Evolutionary conservation across 2,329 filamentous ascomycete genomes (phyloP).

Genomic region (Tothia fuscella): DNA sequence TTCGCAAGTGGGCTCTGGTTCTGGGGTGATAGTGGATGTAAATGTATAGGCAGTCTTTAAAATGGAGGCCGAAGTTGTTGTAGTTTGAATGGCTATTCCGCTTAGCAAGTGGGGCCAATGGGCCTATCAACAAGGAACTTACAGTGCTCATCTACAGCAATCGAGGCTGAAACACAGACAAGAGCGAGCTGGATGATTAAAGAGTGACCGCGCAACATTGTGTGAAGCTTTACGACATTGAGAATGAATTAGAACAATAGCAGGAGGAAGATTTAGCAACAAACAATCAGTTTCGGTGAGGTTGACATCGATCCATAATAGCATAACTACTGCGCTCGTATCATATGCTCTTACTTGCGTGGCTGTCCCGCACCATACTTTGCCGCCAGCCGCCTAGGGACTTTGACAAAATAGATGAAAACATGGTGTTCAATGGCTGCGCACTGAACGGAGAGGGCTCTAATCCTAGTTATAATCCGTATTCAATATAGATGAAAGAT

Average conservation of each 20-base stretch:
- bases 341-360: not conserved
- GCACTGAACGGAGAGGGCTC: not conserved
- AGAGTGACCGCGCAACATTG: too few relatives aligned
- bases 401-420: slow-evolving; percentile 2
- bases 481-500: not conserved
- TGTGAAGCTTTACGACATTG: too few relatives aligned
- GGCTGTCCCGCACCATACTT: not conserved
- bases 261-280: not conserved
- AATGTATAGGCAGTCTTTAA: too few relatives aligned
- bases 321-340: not conserved
- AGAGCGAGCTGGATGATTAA: too few relatives aligned
- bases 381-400: not conserved
- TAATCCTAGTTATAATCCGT: not conserved
- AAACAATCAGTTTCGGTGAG: not conserved
- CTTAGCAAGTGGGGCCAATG: too few relatives aligned
- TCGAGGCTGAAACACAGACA: too few relatives aligned
- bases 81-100: too few relatives aligned
- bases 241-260: not conserved
- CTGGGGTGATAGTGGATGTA: too few relatives aligned
- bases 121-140: too few relatives aligned
- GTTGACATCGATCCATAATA: not conserved
- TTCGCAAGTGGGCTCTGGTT: not conserved
- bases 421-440: slow-evolving; percentile 1
- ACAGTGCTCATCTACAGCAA: too few relatives aligned
- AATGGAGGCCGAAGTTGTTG: too few relatives aligned